Evolutionary conservation across 2,329 filamentous ascomycete genomes (phyloP), one percentile per base, ranked within the genome.

Genomic region (Cercospora sp.): DNA sequence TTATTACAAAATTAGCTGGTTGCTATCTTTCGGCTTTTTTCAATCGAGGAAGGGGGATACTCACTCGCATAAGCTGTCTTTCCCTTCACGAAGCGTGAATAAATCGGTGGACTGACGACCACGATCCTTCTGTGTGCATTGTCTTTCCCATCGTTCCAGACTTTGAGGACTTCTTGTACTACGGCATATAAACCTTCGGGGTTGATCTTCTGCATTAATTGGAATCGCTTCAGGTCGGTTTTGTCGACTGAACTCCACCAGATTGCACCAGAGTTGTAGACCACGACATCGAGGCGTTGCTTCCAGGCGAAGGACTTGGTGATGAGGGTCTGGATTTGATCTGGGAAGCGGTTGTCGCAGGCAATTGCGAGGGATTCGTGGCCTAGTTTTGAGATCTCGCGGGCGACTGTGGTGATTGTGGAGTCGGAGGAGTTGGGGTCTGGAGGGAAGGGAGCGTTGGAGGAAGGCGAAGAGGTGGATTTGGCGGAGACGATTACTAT

Each of bases 211-310:
- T 93, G 90, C 89, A 94, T 92, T 72, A 90, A 79, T 70, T 82
- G 81, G 67, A 84, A 83, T 34, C 80, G 77, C 71, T 83, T 83
- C 79, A 84, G 81, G 1, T 83, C 85, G 77, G 91, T 94, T 58
- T 89, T 86, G 62, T 89, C 85, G 0, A 96, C 88, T 1, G 90
- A 86, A 0, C 90, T 86, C 76, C 75, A 77, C 89, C 90, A 95
- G 72, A 96, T 93, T 2, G 92, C 92, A 49, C 92, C 92, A 0
- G 90, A 89, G 78, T 95, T 96, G 82, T 96, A 96, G 60, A 95
- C 79, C 2, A 96, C 80, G 0, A 90, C 89, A 76, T 95, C 91
- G 3, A 96, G 82, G 24, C 85, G 86, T 53, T 85, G 84, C 74
- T 90, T 90, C 4, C 79, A 82, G 74, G 87, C 37, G 3, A 72